phyloP scores from a whole-genome alignment of 495 filamentous ascomycete species.

The Neurospora sp. region DNA sequence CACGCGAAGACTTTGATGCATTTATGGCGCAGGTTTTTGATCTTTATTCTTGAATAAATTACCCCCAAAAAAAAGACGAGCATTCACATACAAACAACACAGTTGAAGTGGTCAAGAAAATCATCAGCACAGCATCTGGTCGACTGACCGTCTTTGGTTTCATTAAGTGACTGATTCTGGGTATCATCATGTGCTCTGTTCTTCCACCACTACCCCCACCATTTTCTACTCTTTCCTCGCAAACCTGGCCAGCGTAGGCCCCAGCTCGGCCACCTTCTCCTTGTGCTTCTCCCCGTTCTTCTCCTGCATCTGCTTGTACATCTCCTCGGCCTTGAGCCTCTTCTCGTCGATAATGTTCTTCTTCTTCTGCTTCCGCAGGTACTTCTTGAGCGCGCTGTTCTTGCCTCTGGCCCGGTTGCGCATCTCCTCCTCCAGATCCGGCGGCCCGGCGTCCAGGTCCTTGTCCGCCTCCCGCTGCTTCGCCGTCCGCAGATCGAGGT shows the following conservation, averaged over 20 bases:
- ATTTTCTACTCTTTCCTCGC: constrained; percentile 33
- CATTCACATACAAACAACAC: neutral
- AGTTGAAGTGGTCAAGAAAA: neutral
- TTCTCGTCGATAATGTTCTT: constrained; percentile 92
- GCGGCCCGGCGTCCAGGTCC: constrained; percentile 63
- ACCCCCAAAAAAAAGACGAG: neutral
- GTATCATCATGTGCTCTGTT: constrained; percentile 17
- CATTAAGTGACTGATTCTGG: constrained; percentile 7
- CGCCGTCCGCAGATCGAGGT: constrained; percentile 65
- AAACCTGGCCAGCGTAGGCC: constrained; percentile 37
- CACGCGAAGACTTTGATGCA: neutral
- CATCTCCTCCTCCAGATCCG: constrained; percentile 60
- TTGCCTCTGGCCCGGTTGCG: constrained; percentile 75
- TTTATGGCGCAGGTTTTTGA: neutral
- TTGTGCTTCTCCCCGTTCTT: constrained; percentile 31
- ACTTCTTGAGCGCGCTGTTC: constrained; percentile 78
- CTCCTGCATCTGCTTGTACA: constrained; percentile 33
- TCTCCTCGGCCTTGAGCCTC: constrained; percentile 48
- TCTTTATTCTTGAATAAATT: neutral
- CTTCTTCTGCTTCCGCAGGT: constrained; percentile 77
- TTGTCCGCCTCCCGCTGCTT: constrained; percentile 61
- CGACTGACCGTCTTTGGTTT: neutral
- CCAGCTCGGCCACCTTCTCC: constrained; percentile 35
- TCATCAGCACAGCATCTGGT: neutral
- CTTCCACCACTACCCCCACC: neutral